These are phyloP conservation scores for Tylopilus sp. DNA, from an alignment of 768 basidiomycete genomes.

Conservation along the genomic window DNA sequence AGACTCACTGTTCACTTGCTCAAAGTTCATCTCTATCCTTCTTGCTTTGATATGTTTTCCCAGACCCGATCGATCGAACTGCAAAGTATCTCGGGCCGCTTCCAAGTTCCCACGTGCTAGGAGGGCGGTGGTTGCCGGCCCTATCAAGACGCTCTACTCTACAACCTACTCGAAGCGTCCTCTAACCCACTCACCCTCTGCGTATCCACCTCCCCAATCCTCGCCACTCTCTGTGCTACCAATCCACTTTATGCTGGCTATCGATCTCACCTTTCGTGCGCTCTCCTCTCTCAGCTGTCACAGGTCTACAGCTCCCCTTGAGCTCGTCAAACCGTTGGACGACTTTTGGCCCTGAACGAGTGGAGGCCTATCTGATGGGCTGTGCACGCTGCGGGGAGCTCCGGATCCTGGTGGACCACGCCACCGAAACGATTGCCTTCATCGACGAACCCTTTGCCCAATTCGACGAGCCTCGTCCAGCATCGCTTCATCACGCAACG, in stretches of 20 bases:
- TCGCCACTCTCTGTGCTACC: conserved; percentile 50
- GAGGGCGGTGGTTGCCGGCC: no score
- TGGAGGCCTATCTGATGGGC: conserved; percentile 92
- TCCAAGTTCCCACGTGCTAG: no score
- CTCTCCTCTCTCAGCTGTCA: conserved; percentile 85
- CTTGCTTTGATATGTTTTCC: no score
- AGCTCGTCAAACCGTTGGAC: conserved; percentile 74
- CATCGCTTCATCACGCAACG: conserved; percentile 30
- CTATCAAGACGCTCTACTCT: conserved; percentile 76
- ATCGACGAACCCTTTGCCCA: conserved; percentile 67
- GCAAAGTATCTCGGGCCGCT: no score
- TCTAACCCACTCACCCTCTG: conserved; percentile 92
- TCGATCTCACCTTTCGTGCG: conserved; percentile 85
- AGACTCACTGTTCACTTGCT: no score
- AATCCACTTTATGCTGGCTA: conserved; percentile 66
- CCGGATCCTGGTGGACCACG: conserved; percentile 84
- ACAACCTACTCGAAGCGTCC: conserved; percentile 85
- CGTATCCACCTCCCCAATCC: conserved; percentile 70
- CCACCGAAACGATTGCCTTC: conserved; percentile 79
- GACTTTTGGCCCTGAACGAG: conserved; percentile 59
- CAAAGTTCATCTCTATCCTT: no score
- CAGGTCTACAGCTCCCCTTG: conserved; percentile 86
- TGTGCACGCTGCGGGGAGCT: conserved; percentile 87
- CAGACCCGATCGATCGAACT: no score
- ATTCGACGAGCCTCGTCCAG: conserved; percentile 33